Evolutionary conservation across 2,329 filamentous ascomycete species (phyloP).

Genomic region (Fusarium sacchari): DNA sequence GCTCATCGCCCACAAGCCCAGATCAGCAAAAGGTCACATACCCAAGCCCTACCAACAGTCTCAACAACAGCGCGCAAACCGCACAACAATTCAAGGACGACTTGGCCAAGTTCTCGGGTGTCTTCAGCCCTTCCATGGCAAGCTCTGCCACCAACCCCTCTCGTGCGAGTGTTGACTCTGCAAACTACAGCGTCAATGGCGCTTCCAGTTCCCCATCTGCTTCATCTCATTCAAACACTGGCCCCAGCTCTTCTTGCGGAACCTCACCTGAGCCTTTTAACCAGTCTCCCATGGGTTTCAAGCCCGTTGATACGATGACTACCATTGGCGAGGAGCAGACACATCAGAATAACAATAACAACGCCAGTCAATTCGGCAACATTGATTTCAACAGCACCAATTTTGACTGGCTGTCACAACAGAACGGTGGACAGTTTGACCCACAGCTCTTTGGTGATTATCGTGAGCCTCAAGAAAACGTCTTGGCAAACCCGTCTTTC

Average conservation of each 20-base stretch:
- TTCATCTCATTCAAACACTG: constrained; percentile 68
- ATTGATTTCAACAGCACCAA: constrained; percentile 61
- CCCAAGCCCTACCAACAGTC: constrained; percentile 46
- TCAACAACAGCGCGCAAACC: constrained; percentile 39
- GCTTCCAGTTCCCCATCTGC: constrained; percentile 73
- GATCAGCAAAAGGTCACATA: constrained; percentile 34
- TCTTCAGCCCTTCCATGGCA: constrained; percentile 68
- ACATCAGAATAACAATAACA: constrained; percentile 48
- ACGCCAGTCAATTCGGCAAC: constrained; percentile 49
- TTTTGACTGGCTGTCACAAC: constrained; percentile 79
- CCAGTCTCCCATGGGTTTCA: constrained; percentile 74
- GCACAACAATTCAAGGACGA: constrained; percentile 56
- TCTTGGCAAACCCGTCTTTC: constrained; percentile 75
- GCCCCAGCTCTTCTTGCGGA: constrained; percentile 73
- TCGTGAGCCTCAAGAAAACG: constrained; percentile 86
- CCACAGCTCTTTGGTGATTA: constrained; percentile 93
- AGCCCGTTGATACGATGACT: constrained; percentile 69
- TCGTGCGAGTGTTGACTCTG: constrained; percentile 62
- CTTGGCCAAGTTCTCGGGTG: constrained; percentile 63
- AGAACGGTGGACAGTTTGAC: constrained; percentile 88
- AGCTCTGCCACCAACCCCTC: constrained; percentile 59
- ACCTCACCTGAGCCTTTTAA: constrained; percentile 81
- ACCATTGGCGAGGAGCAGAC: constrained; percentile 75
- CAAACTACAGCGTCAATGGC: constrained; percentile 56
- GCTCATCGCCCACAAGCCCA: constrained; percentile 50